These are phyloP conservation scores for Neurospora tetrasperma DNA, from an alignment of 495 filamentous ascomycete species.

Conservation along the genomic window DNA sequence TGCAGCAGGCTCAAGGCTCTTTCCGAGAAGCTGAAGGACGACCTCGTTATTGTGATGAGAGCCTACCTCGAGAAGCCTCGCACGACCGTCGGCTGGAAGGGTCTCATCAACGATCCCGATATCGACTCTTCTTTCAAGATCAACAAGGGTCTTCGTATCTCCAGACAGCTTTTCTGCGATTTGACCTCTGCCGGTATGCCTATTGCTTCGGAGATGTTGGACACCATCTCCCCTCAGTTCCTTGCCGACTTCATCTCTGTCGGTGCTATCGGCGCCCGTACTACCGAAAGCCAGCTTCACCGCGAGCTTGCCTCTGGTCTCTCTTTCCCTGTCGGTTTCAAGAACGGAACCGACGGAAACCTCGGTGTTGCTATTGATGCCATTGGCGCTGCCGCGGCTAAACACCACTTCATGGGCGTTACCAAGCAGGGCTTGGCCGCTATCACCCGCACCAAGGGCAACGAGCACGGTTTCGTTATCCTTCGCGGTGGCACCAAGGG, in stretches of 20 bases:
- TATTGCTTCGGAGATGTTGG: slow-evolving; percentile 94
- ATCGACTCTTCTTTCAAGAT: slow-evolving; percentile 97
- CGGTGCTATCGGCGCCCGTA: slow-evolving; percentile 90
- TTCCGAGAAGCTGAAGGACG: slow-evolving; percentile 61
- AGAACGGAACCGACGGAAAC: slow-evolving; percentile 97
- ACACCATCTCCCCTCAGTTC: slow-evolving; percentile 94
- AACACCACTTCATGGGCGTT: slow-evolving; percentile 97
- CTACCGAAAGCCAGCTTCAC: slow-evolving; percentile 95
- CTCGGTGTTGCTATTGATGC: slow-evolving; percentile 92
- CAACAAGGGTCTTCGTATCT: slow-evolving; percentile 93
- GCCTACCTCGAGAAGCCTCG: slow-evolving; percentile 98
- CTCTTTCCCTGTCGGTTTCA: slow-evolving; percentile 97
- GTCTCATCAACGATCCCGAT: slow-evolving; percentile 96
- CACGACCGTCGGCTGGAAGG: slow-evolving; percentile 99
- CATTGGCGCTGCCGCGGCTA: slow-evolving; percentile 80
- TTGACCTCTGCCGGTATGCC: slow-evolving; percentile 80
- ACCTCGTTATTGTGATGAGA: slow-evolving; percentile 91
- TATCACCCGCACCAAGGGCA: slow-evolving; percentile 85
- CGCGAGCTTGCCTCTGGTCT: slow-evolving; percentile 93
- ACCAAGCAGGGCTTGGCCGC: slow-evolving; percentile 97
- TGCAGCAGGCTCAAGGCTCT: slow-evolving; percentile 63
- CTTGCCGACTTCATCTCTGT: slow-evolving; percentile 90
- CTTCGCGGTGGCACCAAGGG: slow-evolving; percentile 83
- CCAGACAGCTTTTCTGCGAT: slow-evolving; percentile 80
- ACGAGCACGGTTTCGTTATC: slow-evolving; percentile 96